These are phyloP conservation scores for Pythium apleroticum DNA, from an alignment of 352 stramenopile species.

Conservation along the genomic window DNA sequence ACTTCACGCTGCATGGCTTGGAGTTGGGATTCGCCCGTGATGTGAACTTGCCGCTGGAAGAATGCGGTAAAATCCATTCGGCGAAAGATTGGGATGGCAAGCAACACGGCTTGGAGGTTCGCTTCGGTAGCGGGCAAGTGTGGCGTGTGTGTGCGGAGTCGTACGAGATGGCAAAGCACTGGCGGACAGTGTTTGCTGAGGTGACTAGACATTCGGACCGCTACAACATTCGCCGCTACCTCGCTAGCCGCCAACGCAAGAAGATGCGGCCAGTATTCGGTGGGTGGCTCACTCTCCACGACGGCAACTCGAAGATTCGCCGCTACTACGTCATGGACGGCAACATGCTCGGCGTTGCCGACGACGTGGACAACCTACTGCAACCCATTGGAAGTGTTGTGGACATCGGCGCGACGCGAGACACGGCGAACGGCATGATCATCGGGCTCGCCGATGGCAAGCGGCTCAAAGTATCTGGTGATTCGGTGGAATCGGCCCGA, in stretches of 20 bases:
- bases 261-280: slow-evolving; percentile 67
- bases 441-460: slow-evolving; percentile 58
- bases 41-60: slow-evolving; percentile 58
- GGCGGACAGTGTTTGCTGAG: slow-evolving; percentile 61
- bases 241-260: slow-evolving; percentile 64
- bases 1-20: slow-evolving; percentile 75
- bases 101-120: slow-evolving; percentile 66
- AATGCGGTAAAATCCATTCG: slow-evolving; percentile 57
- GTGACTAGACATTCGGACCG: slow-evolving; percentile 47
- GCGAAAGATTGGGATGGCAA: slow-evolving; percentile 74
- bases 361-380: slow-evolving; percentile 80
- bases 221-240: slow-evolving; percentile 70
- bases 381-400: slow-evolving; percentile 62
- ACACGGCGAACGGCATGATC: slow-evolving; percentile 68
- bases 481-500: slow-evolving; percentile 68
- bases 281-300: slow-evolving; percentile 73
- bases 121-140: slow-evolving; percentile 57
- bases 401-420: slow-evolving; percentile 59
- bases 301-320: slow-evolving; percentile 44
- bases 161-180: slow-evolving; percentile 76
- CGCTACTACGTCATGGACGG: slow-evolving; percentile 83
- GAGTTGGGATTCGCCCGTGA: slow-evolving; percentile 76
- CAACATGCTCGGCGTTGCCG: slow-evolving; percentile 61
- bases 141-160: slow-evolving; percentile 77
- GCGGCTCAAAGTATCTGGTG: slow-evolving; percentile 66